A percentile compares a stretch with the other conserved stretches of the same genome.
phyloP scores from a whole-genome alignment of 805 yeast species.

The Yarrowia osloensis region DNA sequence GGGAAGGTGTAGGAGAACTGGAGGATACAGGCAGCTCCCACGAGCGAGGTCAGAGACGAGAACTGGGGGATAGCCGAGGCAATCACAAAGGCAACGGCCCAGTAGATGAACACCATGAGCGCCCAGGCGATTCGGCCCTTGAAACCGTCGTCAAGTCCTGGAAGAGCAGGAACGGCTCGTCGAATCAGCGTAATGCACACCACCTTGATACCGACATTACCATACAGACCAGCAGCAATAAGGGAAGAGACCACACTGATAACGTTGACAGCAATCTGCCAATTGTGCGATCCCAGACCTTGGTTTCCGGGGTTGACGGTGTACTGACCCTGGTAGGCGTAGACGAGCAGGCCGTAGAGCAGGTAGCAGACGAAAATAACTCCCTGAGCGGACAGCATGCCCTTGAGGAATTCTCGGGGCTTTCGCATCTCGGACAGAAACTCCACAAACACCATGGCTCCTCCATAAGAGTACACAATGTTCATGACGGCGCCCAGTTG shows the following conservation, averaged over 20 bases:
- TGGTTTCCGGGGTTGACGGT: slow-evolving; percentile 43
- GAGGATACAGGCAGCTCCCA: slow-evolving; percentile 48
- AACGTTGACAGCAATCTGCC: slow-evolving; percentile 44
- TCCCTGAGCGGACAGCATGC: slow-evolving; percentile 47
- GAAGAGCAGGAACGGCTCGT: slow-evolving; percentile 41
- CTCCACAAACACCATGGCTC: slow-evolving; percentile 50
- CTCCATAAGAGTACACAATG: slow-evolving; percentile 52
- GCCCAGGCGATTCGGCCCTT: slow-evolving; percentile 45
- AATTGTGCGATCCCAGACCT: slow-evolving; percentile 41
- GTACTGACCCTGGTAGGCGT: slow-evolving; percentile 49
- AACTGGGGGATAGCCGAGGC: slow-evolving; percentile 49
- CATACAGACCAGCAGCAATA: slow-evolving; percentile 48
- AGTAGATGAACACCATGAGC: slow-evolving; percentile 43
- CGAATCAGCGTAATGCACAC: slow-evolving; percentile 46
- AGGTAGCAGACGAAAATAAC: slow-evolving; percentile 46
- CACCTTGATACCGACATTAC: slow-evolving; percentile 49
- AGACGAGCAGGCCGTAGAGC: slow-evolving; percentile 47
- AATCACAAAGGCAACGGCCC: slow-evolving; percentile 47
- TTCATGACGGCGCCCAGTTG: slow-evolving; percentile 41
- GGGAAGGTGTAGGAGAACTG: slow-evolving; percentile 50
- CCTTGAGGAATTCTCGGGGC: slow-evolving; percentile 51
- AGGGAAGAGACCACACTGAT: slow-evolving; percentile 44
- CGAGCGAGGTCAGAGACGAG: slow-evolving; percentile 42
- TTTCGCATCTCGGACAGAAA: slow-evolving; percentile 50
- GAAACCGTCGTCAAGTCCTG: slow-evolving; percentile 37